Percentiles rank a stretch among this genome's conserved stretches.
Evolutionary conservation across 2,329 filamentous ascomycete genomes (phyloP).

Genomic region (Claviceps lovelessii): DNA sequence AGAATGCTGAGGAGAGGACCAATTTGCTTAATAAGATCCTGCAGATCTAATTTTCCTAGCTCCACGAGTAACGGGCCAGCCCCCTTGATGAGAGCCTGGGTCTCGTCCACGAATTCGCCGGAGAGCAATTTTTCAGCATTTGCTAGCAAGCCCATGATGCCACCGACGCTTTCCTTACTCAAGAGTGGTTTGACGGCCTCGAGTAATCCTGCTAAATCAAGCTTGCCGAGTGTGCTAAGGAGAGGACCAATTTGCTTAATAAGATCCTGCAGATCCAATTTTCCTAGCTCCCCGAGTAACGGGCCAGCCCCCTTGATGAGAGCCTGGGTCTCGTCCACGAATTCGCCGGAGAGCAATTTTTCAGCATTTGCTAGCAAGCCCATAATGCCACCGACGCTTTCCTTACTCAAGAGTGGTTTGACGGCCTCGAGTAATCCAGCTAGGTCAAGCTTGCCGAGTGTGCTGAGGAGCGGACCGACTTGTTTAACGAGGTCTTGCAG

Average conservation of each 20-base stretch:
- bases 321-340: conserved; percentile 18
- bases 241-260: conserved; percentile 17
- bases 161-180: conserved; percentile 14
- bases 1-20: conserved; percentile 18
- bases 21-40: conserved; percentile 13
- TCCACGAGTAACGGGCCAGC: conserved; percentile 16
- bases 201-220: conserved; percentile 19
- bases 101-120: conserved; percentile 18
- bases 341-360: conserved; percentile 17
- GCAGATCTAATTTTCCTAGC: conserved; percentile 11
- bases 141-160: conserved; percentile 19
- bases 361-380: conserved; percentile 20
- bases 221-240: conserved; percentile 16
- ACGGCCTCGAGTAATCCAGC: conserved; percentile 13
- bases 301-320: conserved; percentile 20
- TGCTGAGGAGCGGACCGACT: conserved; percentile 10
- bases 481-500: conserved; percentile 16
- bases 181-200: conserved; percentile 14
- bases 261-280: conserved; percentile 13
- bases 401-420: conserved; percentile 15
- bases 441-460: conserved; percentile 5
- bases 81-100: conserved; percentile 19
- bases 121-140: conserved; percentile 19
- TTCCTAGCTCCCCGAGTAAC: conserved; percentile 11
- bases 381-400: conserved; percentile 15